Evolutionary conservation across 176 grass and related monocot genomes (phyloP), one percentile per base, ranked within the genome.

Genomic region (Bromus sterilis): DNA sequence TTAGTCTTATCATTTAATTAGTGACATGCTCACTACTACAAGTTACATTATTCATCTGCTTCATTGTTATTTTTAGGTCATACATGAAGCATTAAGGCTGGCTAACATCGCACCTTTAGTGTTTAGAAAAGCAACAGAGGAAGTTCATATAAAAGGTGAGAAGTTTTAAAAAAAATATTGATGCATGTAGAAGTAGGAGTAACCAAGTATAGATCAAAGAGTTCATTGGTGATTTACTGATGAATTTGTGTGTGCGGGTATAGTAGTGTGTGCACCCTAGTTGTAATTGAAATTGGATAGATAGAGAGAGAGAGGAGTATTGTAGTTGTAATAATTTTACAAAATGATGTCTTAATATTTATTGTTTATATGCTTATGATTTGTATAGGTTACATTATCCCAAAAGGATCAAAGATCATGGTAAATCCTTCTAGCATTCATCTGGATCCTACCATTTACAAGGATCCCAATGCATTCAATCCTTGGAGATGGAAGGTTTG

Each of bases 401-500:
- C 93, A 42, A 18, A 79, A 65, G 89, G 89, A 69, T 89, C 78
- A 77, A 85, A 66, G 33, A 42, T 94, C 1, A 89, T 94, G 93
- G 49, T 94, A 0, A 82, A 75, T 46, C 24, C 87, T 8, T 83
- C 93, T 4, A 35, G 32, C 3, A 69, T 43, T 68, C 93, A 92
- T 62, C 9, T 87, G 9, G 80, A 94, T 23, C 30, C 87, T 0
- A 42, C 44, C 6, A 41, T 83, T 76, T 94, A 94, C 5, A 37
- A 92, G 53, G 69, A 94, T 29, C 89, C 89, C 2, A 57, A 56
- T 11, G 25, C 21, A 8, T 92, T 94, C 51, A 87, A 94, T 64
- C 89, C 93, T 1, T 86, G 81, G 81, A 91, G 89, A 49, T 94
- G 93, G 93, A 89, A 89, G 84, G 89, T 88, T 24, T 14, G 86